Percentiles rank a stretch among this genome's conserved stretches.
These are phyloP conservation scores for Dillenia turbinata DNA, from an alignment of 164 flowering plant genomes.

Conservation along the genomic window DNA sequence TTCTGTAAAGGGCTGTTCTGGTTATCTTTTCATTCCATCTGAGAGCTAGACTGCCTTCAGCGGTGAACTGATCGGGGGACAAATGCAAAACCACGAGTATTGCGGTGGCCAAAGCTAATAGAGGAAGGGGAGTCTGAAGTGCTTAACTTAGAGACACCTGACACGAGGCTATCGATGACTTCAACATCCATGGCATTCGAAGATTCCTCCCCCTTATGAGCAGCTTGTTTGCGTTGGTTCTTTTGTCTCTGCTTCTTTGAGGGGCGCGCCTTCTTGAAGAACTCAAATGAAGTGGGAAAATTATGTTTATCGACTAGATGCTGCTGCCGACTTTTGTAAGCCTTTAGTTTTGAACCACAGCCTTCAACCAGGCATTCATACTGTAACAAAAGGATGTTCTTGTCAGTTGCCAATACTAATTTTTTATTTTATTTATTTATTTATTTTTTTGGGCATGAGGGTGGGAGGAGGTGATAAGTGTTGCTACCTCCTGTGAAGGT, in stretches of 20 bases:
- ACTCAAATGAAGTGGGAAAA: conserved; percentile 77
- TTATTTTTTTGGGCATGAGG: too few relatives aligned
- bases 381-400: conserved; percentile 28
- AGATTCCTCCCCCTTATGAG: conserved; percentile 22
- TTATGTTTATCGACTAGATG: conserved; percentile 91
- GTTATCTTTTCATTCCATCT: conserved; percentile 17
- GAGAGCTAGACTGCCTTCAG: conserved; percentile 28
- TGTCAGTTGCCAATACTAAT: too few relatives aligned
- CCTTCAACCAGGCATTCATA: conserved; percentile 96
- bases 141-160: conserved; percentile 72
- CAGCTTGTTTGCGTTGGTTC: conserved; percentile 36
- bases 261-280: conserved; percentile 65
- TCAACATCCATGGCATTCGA: conserved; percentile 70
- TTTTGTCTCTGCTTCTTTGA: conserved; percentile 79
- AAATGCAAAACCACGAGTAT: conserved; percentile 65
- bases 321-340: conserved; percentile 75
- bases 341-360: conserved; percentile 78
- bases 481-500: too few relatives aligned
- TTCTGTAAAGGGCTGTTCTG: neutral
- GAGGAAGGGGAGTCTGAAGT: conserved; percentile 79
- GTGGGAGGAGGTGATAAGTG: too few relatives aligned
- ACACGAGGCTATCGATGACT: conserved; percentile 57
- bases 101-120: conserved; percentile 81
- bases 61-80: conserved; percentile 66
- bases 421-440: too few relatives aligned